Percentiles rank a stretch among this genome's conserved stretches.
Evolutionary conservation across 106 monocot species (phyloP).

Genomic region (Acorus calamus): DNA sequence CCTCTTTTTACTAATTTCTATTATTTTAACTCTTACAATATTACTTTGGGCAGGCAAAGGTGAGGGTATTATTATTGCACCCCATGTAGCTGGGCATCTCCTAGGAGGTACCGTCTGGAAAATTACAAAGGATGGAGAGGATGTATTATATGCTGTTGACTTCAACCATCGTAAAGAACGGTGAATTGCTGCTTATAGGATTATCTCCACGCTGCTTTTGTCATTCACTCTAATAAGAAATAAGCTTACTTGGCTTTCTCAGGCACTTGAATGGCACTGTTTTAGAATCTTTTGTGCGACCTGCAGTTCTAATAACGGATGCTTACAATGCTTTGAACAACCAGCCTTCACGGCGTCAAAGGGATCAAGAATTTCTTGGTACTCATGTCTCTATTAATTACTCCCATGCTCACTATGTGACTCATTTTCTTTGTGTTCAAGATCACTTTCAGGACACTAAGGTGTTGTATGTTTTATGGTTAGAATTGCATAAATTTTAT

Average conservation of each 20-base stretch:
- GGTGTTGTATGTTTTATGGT: no score
- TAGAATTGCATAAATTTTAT: no score
- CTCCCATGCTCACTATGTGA: no score
- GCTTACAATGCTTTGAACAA: slow-evolving; percentile 95
- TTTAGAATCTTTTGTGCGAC: slow-evolving; percentile 92
- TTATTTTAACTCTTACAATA: no score
- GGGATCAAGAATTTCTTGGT: slow-evolving; percentile 94
- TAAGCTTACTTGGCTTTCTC: slow-evolving; percentile 13
- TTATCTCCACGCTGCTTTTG: not conserved
- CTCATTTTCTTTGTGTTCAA: no score
- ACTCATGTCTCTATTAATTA: not conserved
- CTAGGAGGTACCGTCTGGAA: slow-evolving; percentile 98
- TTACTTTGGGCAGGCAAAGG: slow-evolving; percentile 56
- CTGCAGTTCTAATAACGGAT: slow-evolving; percentile 98
- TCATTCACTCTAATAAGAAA: not conserved
- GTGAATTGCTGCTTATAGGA: slow-evolving; percentile 15
- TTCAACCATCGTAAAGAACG: slow-evolving; percentile 98
- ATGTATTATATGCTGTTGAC: slow-evolving; percentile 99
- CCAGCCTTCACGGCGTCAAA: slow-evolving; percentile 78
- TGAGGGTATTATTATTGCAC: slow-evolving; percentile 97
- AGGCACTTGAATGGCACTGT: slow-evolving; percentile 98
- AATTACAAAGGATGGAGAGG: slow-evolving; percentile 99
- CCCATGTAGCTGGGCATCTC: slow-evolving; percentile 95
- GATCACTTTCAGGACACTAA: no score
- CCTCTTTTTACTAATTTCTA: no score